Conservation (phyloP, 2,329 filamentous ascomycete species). For the Sporothrix pallida region DNA sequence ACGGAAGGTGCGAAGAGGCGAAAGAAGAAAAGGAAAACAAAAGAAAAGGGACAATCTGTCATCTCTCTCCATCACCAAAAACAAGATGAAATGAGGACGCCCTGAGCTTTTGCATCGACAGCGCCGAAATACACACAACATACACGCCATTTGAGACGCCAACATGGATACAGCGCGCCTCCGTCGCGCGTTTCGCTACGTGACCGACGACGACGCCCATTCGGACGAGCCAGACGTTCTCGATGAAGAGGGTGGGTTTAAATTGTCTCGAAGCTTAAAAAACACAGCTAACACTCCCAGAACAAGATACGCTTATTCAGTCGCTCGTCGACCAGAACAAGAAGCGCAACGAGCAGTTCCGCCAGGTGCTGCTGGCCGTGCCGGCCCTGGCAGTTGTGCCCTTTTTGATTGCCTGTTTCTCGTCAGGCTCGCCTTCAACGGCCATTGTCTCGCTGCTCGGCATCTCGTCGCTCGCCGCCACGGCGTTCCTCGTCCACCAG, state of each 20-base stretch:
- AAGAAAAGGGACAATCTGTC: neutral
- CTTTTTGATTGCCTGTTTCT: conserved; percentile 42
- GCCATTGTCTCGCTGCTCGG: conserved; percentile 59
- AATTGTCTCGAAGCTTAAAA: neutral
- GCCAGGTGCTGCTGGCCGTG: conserved; percentile 58
- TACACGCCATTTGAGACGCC: no score
- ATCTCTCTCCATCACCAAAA: neutral
- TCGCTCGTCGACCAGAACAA: conserved; percentile 61
- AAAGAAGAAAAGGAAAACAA: neutral
- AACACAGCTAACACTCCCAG: conserved; percentile 45
- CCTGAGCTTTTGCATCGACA: no score
- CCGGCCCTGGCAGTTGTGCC: conserved; percentile 47
- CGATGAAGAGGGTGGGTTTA: conserved; percentile 71
- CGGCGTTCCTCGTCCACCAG: conserved; percentile 64
- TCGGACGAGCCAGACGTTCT: conserved; percentile 65
- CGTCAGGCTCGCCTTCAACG: conserved; percentile 42
- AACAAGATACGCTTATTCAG: conserved; percentile 69
- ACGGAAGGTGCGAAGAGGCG: neutral
- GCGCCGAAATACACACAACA: neutral
- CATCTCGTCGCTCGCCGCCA: conserved; percentile 67
- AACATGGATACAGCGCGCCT: conserved; percentile 60
- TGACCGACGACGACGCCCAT: conserved; percentile 61
- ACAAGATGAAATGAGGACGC: neutral
- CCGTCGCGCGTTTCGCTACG: conserved; percentile 79
- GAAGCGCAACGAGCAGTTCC: conserved; percentile 63